Evolutionary conservation across 2,329 filamentous ascomycete genomes (phyloP), one percentile per base, ranked within the genome.

Genomic region (Cytospora piceae): DNA sequence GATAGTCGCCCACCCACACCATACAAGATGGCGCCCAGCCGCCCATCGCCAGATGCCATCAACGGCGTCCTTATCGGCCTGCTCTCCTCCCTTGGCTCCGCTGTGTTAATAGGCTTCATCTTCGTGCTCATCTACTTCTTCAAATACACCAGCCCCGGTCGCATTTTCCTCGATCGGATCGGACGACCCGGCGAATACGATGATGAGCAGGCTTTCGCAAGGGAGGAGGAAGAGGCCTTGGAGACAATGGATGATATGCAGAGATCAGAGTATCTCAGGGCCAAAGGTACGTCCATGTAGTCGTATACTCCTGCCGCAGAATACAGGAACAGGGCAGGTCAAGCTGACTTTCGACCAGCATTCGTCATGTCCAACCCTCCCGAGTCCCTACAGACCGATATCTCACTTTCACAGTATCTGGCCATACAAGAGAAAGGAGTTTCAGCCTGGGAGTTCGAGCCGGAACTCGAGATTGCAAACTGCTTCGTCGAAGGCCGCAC

Each of bases 391-490:
- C 93, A 95, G 74, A 98, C 95, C 71, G 95, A 99, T 75, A 99
- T 99, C 70, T 98, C 95, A 27, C 81, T 99, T 69, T 98, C 95
- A 42, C 95, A 99, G 77, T 98, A 97, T 76, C 85, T 99, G 66
- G 95, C 95, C 52, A 99, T 99, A 71, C 95, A 99, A 80, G 95
- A 99, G 81, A 99, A 99, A 78, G 95, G 95, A 59, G 94, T 99
- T n/a, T 97, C 95, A 6, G 95, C 95, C 8, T 99, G 95, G 95
- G 95, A 99, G 77, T 99, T 99, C 74, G 95, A 98, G 77, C 95
- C 95, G n/a, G 95, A 99, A 77, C 81, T 98, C 42, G 95, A 99
- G 78, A 97, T 98, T 71, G 95, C 95, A 71, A 98, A 98, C 78
- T 99, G 95, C 78, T 99, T 99, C 75, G 95, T 99, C 69, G 94